Evolutionary conservation across 2,329 filamentous ascomycete species (phyloP), one percentile per base, ranked within the genome.

Genomic region (Cladophialophora yegresii): DNA sequence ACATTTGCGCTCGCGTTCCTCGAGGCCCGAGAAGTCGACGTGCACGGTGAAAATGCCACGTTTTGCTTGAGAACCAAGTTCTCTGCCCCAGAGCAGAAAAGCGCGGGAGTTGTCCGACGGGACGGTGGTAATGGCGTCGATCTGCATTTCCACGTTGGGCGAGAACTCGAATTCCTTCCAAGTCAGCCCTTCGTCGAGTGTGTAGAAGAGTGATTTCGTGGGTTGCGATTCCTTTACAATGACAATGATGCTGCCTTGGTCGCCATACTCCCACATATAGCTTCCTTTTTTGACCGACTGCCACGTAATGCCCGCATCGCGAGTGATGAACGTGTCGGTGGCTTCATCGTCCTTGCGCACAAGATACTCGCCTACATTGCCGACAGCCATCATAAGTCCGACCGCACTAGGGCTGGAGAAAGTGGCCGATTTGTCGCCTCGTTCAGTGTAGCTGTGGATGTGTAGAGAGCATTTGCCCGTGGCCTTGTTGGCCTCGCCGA

Each of bases 251-350:
- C 92, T 95, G 30, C 95, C 95, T 75, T 96, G 92, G 72, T 99
- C 96, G 64, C 95, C 96, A 75, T 92, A 96, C 73, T 96, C 91
- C 92, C 92, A 99, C 73, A 90, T 89, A 82, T 92, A 96, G 40
- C 84, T 85, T 5, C 95, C 96, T 77, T 96, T 93, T 78, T 90
- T 93, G 66, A 93, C 87, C 64, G 88, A 86, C 69, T 84, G 87
- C 95, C 95, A 99, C 45, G 81, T 90, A 58, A 98, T 84, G 61
- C 96, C 96, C n/a, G 89, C 95, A 75, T 99, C 93, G 0, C 84
- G 84, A 10, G 92, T 96, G 81, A 98, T 89, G 78, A 93, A 99
- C 0, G 92, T 96, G 73, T 93, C 88, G 16, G 93, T 98, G 74
- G 95, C 89, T 13, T 89, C 89, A 33, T 93, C 87, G 59, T 89